Evolutionary conservation across 2,329 filamentous ascomycete genomes (phyloP), one percentile per base, ranked within the genome.

Genomic region (Aspergillus phoenicis): DNA sequence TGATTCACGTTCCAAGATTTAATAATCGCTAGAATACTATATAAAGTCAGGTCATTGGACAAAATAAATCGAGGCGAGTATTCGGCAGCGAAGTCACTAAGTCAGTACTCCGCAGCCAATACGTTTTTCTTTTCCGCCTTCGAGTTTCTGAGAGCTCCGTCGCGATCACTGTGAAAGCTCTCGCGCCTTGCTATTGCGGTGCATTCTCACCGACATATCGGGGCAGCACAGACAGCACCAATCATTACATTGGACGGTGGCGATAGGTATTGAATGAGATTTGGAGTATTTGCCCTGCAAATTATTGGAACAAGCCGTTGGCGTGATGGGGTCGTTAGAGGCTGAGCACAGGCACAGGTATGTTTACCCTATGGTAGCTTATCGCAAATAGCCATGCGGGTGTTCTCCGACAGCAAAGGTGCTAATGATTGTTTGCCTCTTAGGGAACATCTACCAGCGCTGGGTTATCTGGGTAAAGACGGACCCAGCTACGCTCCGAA

Each of bases 391-490:
- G 20, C 17, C 11, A 36, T 3, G 10, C 45, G 30, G 30, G 24
- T 51, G 10, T 36, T 45, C 26, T 33, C 57, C 45, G 26, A 54
- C 22, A 60, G 49, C 36, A 15, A 47, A 58, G 49, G 60, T 64
- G 61, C 71, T 77, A 59, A 77, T 64, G 13, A 24, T 52, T 33
- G 60, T 41, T 54, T 43, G 39, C 26, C 5, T 62, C 53, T 28
- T 62, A 81, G 79, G 68, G 75, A 78, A 65, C 75, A 76, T 67
- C 71, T 81, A 38, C 79, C 80, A 55, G 75, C 79, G 4, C 76
- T 81, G 56, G 76, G 72, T 60, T 77, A 77, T 62, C 62, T 81
- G 52, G 75, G 73, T 28, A 75, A 71, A 60, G 78, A 80, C 67
- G 74, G 71, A 52, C 67, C 74, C 24, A 75, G 70, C 24, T 76